Base-by-base conservation (phyloP, 176 grass and related monocot species). In the Lolium rigidum region DNA sequence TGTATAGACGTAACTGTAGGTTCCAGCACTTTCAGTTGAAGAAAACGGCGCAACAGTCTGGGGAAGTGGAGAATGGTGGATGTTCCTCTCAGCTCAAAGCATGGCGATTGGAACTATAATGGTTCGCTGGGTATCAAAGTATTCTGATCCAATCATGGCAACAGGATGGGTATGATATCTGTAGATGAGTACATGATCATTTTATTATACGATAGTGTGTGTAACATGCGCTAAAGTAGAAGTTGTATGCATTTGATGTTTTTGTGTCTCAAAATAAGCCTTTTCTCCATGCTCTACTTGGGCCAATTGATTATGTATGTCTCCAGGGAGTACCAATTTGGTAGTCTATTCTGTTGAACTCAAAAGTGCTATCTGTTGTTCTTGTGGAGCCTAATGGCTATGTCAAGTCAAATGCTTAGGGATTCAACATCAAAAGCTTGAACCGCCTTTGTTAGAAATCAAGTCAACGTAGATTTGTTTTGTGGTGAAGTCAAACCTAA, bases 51-150 rank as follows among this genome's bases (percentile, higher is more conserved):
- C 83, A 25, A 63, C 90, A 61, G 86, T 99, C 52, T 99, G 90
- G 97, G 92, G 92, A 77, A 99, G 97, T 85, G 97, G 97, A 28
- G 97, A 95, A 85, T 96, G 84, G 90, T 93, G 90, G 94, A 94
- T 99, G 97, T 91, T 95, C 91, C 92, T 99, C 72, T 94, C 96
- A n/a, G 96, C 93, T 56, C 94, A 99, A 93, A 98, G 97, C 90
- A 96, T 99, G 93, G 97, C 92, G 3, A 57, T 99, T 0, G 94
- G 97, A 74, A 98, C 97, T 68, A 89, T 98, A 60, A 95, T 98
- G 96, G 91, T 95, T 21, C 89, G 93, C 13, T 98, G 96, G 96
- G 96, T 98, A 77, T 95, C 91, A 28, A 98, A 95, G 82, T 98
- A 95, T 80, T 95, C 90, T 63, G 96, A 98, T 92, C 91, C 96